Evolutionary conservation across 345 rosid species (phyloP).

Genomic region (Cochlearia excelsa): DNA sequence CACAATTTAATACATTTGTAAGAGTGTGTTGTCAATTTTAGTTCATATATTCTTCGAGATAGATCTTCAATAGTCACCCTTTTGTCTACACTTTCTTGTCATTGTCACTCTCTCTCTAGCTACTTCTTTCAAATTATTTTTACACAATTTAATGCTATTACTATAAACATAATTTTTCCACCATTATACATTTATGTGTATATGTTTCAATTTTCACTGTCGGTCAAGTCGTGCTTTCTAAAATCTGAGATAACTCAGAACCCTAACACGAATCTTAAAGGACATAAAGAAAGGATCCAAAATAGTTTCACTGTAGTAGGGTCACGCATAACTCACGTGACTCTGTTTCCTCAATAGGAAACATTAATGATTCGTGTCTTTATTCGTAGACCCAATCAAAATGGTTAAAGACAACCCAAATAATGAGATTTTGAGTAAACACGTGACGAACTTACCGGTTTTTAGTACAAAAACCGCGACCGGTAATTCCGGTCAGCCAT

Average conservation of each 20-base stretch:
- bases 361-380: slow-evolving; percentile 22
- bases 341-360: slow-evolving; percentile 17
- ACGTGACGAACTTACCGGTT: slow-evolving; percentile 22
- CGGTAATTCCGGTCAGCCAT: slow-evolving; percentile 33
- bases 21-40: slow-evolving; percentile 17
- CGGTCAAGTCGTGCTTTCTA: too few species aligned
- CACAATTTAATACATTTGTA: slow-evolving; percentile 1
- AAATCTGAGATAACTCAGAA: background rate
- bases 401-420: background rate
- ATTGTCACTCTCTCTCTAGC: slow-evolving; percentile 5
- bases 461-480: background rate
- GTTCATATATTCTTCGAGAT: slow-evolving; percentile 25
- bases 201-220: background rate
- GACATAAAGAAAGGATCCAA: too few species aligned
- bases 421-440: slow-evolving; percentile 7
- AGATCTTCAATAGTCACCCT: slow-evolving; percentile 18
- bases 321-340: slow-evolving; percentile 34
- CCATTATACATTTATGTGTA: background rate
- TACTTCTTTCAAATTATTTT: too few species aligned
- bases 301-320: slow-evolving; percentile 1
- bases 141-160: too few species aligned
- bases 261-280: background rate
- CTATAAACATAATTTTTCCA: too few species aligned
- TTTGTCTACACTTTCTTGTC: slow-evolving; percentile 26
- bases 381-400: slow-evolving; percentile 11